Evolutionary conservation across 2,329 filamentous ascomycete genomes (phyloP).

Genomic region (Penicillium brevicompactum): DNA sequence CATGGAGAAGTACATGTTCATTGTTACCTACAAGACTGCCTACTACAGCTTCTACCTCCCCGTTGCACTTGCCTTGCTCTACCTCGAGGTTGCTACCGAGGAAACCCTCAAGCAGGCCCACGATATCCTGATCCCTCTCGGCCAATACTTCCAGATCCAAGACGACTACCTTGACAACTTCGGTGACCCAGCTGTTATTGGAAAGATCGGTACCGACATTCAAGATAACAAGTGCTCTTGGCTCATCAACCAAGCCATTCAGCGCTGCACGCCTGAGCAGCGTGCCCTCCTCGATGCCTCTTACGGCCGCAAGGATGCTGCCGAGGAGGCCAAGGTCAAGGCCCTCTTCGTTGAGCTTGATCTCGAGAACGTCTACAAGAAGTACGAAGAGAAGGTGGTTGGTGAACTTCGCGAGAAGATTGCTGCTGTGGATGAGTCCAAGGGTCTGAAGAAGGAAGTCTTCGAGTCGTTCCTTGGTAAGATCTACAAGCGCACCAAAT

Average conservation of each 20-base stretch:
- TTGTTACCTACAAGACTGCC: conserved; percentile 99
- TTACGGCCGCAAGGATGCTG: conserved; percentile 89
- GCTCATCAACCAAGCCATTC: conserved; percentile 92
- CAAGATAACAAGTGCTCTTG: conserved; percentile 99
- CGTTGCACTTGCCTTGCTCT: conserved; percentile 85
- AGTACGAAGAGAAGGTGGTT: conserved; percentile 87
- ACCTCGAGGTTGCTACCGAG: conserved; percentile 79
- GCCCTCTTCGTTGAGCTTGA: conserved; percentile 82
- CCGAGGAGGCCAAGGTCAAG: conserved; percentile 84
- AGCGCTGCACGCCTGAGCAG: conserved; percentile 79
- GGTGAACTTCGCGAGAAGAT: conserved; percentile 77
- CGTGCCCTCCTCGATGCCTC: conserved; percentile 84
- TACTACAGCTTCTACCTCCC: conserved; percentile 99
- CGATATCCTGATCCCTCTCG: conserved; percentile 92
- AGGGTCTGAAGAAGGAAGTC: conserved; percentile 85
- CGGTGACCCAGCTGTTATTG: conserved; percentile 86
- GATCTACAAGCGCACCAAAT: conserved; percentile 98
- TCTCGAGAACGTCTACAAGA: conserved; percentile 78
- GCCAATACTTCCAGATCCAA: conserved; percentile 99
- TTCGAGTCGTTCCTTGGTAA: conserved; percentile 90
- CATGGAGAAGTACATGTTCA: conserved; percentile 90
- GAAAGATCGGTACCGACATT: conserved; percentile 98
- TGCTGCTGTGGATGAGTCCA: conserved; percentile 75
- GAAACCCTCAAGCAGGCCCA: conserved; percentile 87
- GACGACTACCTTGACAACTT: conserved; percentile 99